Evolutionary conservation across 1,284 basidiomycete species (phyloP).

Genomic region (Rhodotorula sp.): DNA sequence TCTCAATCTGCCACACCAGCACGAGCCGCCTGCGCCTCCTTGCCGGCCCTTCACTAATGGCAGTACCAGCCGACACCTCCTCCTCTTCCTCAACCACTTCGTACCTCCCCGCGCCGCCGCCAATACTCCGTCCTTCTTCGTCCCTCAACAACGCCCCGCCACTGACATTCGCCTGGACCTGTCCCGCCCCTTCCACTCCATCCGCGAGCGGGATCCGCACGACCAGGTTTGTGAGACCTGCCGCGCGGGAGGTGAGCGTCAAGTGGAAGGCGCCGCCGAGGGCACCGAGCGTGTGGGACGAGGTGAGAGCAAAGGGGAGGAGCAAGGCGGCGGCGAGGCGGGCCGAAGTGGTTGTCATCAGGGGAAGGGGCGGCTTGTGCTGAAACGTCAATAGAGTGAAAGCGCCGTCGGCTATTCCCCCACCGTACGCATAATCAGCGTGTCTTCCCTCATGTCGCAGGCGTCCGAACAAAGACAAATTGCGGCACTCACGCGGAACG

Average conservation of each 20-base stretch:
- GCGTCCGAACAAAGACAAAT: too few species aligned
- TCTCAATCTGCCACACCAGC: constrained; percentile 27
- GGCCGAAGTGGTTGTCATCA: constrained; percentile 10
- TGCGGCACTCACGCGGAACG: constrained; percentile 30
- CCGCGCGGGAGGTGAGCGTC: constrained; percentile 22
- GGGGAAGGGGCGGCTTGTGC: constrained; percentile 9
- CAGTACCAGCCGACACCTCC: not conserved
- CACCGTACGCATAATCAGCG: too few species aligned
- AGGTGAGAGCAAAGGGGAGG: constrained; percentile 32
- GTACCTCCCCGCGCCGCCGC: constrained; percentile 36
- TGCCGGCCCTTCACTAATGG: not conserved
- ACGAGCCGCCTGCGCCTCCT: not conserved
- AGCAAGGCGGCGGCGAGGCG: constrained; percentile 25
- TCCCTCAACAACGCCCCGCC: constrained; percentile 26
- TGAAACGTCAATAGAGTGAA: constrained; percentile 30
- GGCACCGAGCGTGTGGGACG: constrained; percentile 26
- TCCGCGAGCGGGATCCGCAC: constrained; percentile 29
- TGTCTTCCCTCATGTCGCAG: not conserved
- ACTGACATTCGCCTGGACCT: not conserved
- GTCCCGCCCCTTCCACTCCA: constrained; percentile 12
- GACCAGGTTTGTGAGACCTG: constrained; percentile 19
- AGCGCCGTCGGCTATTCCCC: constrained; percentile 30
- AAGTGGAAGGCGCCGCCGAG: constrained; percentile 28
- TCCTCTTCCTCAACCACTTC: constrained; percentile 16
- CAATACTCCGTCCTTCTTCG: constrained; percentile 11